These are phyloP conservation scores for Claviceps monticola DNA, from an alignment of 2,329 filamentous ascomycete genomes.

Conservation along the genomic window DNA sequence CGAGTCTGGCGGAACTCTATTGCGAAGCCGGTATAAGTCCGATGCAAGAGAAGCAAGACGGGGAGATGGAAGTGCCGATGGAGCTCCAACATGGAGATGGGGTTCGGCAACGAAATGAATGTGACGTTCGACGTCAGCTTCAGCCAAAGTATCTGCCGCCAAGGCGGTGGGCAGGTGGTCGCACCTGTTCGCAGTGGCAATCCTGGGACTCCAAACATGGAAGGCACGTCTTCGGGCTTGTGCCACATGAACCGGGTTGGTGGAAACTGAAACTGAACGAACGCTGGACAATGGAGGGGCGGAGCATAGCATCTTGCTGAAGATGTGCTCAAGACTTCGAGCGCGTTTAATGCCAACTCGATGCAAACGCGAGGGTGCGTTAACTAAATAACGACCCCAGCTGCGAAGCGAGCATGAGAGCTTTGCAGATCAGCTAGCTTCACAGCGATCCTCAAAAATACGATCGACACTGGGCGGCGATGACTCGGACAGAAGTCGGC, in stretches of 20 bases:
- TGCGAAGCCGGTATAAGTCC: neutral
- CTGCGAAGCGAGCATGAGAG: neutral
- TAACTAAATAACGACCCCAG: neutral
- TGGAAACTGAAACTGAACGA: no score
- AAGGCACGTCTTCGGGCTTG: neutral
- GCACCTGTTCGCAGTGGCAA: conserved; percentile 1
- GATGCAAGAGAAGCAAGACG: neutral
- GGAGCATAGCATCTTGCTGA: neutral
- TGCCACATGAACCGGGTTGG: neutral
- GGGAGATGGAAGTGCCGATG: neutral
- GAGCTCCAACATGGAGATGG: neutral
- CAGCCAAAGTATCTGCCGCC: conserved; percentile 2
- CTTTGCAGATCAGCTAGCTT: neutral
- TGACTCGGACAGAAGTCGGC: neutral
- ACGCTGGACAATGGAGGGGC: neutral
- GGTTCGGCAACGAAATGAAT: neutral
- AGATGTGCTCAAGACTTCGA: neutral
- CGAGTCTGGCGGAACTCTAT: neutral
- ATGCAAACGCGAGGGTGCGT: neutral
- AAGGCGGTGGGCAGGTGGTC: conserved; percentile 2
- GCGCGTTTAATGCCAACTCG: neutral
- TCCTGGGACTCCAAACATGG: neutral
- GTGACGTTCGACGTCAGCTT: neutral
- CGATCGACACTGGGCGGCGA: neutral
- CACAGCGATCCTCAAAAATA: neutral